These are phyloP conservation scores for Strigomonas culicis DNA, from an alignment of 208 protist species.

Conservation along the genomic window DNA sequence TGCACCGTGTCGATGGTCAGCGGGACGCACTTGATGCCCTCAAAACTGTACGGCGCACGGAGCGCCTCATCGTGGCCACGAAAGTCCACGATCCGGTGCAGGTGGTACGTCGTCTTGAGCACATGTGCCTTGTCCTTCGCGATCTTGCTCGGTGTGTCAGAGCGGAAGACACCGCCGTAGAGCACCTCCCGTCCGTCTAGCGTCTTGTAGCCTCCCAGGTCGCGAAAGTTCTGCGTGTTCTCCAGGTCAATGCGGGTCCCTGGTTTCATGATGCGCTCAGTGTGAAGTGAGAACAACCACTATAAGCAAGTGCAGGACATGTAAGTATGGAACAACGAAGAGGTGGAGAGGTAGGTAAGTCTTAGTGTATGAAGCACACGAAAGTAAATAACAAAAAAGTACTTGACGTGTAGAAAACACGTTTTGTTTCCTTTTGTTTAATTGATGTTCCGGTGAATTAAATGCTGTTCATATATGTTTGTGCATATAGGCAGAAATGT, in stretches of 20 bases:
- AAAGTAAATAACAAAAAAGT: background rate
- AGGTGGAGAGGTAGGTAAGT: background rate
- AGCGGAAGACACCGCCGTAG: conserved; percentile 32
- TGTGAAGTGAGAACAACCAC: no score
- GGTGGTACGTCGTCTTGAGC: background rate
- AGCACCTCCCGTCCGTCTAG: conserved; percentile 20
- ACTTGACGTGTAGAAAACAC: no score
- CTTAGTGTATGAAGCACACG: background rate
- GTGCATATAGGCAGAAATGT: no score
- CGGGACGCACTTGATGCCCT: conserved; percentile 18
- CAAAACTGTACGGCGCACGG: conserved; percentile 22
- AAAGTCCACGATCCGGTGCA: conserved; percentile 36
- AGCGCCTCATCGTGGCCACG: conserved; percentile 20
- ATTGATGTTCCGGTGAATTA: no score
- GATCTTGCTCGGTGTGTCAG: conserved; percentile 22
- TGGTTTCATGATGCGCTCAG: no score
- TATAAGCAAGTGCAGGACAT: no score
- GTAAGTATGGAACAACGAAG: background rate
- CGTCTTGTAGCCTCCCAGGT: conserved; percentile 40
- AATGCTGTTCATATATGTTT: no score
- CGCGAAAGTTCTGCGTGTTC: conserved; percentile 34
- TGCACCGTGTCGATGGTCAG: conserved; percentile 11
- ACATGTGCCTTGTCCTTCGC: background rate
- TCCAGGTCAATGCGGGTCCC: background rate
- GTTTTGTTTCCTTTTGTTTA: no score